phyloP scores from a whole-genome alignment of 2,329 filamentous ascomycete genomes.

The Fusarium bactridioides region DNA sequence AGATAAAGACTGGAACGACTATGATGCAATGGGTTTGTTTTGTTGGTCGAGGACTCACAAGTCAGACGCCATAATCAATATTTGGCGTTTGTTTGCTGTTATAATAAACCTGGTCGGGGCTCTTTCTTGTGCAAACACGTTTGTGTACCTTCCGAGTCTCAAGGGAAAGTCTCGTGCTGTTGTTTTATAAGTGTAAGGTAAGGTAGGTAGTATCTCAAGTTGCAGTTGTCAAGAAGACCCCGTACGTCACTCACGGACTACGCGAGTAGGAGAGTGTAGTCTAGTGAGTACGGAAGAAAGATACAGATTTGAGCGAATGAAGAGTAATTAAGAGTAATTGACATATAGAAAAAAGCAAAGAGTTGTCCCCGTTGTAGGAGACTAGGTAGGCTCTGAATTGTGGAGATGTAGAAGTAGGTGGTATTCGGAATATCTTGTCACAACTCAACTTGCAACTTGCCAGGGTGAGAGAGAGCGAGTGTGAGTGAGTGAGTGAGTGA shows the following conservation, averaged over 20 bases:
- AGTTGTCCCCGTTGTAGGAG: background rate
- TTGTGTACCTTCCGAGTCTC: conserved; percentile 1
- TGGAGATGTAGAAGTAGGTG: conserved; percentile 6
- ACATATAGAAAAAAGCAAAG: background rate
- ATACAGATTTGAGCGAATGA: background rate
- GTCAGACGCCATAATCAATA: conserved; percentile 14
- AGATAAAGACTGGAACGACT: background rate
- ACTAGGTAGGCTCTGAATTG: background rate
- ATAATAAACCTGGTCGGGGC: background rate
- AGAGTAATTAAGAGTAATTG: background rate
- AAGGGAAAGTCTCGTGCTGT: background rate
- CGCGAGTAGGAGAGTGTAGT: background rate
- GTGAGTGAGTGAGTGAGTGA: background rate
- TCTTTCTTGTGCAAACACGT: conserved; percentile 11
- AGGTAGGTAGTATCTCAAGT: background rate
- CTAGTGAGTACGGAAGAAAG: background rate
- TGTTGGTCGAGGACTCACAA: conserved; percentile 19
- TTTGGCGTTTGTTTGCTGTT: conserved; percentile 21
- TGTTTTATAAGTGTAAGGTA: background rate
- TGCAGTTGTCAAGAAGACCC: background rate
- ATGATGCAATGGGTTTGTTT: background rate
- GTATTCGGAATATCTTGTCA: background rate
- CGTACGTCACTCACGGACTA: conserved; percentile 1
- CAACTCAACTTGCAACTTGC: background rate
- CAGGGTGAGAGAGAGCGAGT: background rate